phyloP scores from a whole-genome alignment of 1,284 basidiomycete genomes.

The Puccinia coronata region DNA sequence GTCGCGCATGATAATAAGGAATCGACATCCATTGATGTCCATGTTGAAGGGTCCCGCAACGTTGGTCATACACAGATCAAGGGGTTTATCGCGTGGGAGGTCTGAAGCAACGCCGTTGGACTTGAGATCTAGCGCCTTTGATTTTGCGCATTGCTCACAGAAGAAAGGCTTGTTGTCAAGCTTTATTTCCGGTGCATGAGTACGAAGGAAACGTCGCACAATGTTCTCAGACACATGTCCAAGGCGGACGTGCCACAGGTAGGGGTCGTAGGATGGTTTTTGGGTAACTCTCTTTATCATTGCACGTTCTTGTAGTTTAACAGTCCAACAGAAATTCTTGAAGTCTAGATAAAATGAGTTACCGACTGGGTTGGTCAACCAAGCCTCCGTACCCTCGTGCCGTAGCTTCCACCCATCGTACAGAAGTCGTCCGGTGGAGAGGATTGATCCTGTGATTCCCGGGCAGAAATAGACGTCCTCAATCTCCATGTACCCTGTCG shows the following conservation, averaged over 20 bases:
- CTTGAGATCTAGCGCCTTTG: neutral
- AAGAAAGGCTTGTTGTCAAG: neutral
- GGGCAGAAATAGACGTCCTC: no score
- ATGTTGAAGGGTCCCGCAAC: neutral
- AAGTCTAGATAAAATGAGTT: neutral
- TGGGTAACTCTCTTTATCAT: neutral
- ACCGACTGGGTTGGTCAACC: neutral
- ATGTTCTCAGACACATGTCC: neutral
- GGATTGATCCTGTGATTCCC: neutral
- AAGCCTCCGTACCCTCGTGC: neutral
- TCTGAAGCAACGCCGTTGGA: neutral
- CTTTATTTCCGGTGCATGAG: neutral
- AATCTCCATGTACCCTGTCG: no score
- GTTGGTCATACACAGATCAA: neutral
- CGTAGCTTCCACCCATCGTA: neutral
- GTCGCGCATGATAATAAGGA: neutral
- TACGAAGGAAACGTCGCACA: neutral
- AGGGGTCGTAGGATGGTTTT: neutral
- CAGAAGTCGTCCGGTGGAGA: neutral
- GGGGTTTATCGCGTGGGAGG: neutral
- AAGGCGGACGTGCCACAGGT: neutral
- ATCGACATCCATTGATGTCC: neutral
- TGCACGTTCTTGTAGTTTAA: neutral
- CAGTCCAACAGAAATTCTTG: neutral
- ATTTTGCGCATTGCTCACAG: neutral